Percentiles rank a stretch among this genome's conserved stretches.
phyloP scores from a whole-genome alignment of 2,329 filamentous ascomycete genomes.

The Fusarium buharicum region DNA sequence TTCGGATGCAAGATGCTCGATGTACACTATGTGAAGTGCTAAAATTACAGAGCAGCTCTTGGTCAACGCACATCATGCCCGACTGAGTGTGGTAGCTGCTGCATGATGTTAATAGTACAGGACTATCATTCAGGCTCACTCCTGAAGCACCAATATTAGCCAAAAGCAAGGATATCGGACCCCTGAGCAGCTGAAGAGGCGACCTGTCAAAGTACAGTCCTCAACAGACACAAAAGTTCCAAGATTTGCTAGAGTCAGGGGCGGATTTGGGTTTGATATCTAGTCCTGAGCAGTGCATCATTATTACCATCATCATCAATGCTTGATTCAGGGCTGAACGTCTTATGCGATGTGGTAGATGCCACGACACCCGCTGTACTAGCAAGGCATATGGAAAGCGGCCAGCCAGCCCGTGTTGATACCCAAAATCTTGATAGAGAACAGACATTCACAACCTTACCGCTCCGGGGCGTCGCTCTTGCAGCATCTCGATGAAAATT shows the following conservation, averaged over 20 bases:
- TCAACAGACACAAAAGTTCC: background rate
- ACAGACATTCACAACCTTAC: background rate
- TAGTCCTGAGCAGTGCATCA: conserved; percentile 9
- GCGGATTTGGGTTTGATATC: conserved; percentile 1
- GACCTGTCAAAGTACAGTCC: conserved; percentile 12
- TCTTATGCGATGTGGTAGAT: conserved; percentile 7
- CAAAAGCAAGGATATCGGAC: conserved; percentile 20
- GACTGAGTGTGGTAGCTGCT: conserved; percentile 18
- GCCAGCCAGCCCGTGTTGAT: background rate
- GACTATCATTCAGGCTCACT: conserved; percentile 19
- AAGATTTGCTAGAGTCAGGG: background rate
- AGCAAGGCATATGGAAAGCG: background rate
- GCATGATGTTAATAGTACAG: conserved; percentile 23
- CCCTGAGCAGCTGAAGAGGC: conserved; percentile 29
- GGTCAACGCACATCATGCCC: background rate
- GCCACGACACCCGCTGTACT: conserved; percentile 4
- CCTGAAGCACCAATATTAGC: conserved; percentile 28
- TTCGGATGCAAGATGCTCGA: background rate
- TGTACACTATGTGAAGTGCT: background rate
- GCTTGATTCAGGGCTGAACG: conserved; percentile 1
- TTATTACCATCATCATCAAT: conserved; percentile 9
- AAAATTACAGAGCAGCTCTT: conserved; percentile 7
- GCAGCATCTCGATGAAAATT: conserved; percentile 6
- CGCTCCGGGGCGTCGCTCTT: conserved; percentile 6
- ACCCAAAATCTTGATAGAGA: background rate